Percentiles rank a stretch among this genome's conserved stretches.
Conservation (phyloP, 441 rosid genomes). For the Arabidopsis hybrid region DNA sequence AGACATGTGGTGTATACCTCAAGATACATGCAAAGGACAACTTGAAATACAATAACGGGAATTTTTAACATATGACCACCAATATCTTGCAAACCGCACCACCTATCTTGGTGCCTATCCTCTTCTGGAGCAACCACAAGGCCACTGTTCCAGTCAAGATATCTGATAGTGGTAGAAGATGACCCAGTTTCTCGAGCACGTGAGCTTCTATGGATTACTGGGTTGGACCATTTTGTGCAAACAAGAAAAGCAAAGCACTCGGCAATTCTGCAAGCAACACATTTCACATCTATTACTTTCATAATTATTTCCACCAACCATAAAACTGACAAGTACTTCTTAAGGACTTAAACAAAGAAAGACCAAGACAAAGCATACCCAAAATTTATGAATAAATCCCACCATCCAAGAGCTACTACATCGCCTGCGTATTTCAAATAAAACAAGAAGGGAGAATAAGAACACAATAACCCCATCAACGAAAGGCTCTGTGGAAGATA, state of each 20-base stretch:
- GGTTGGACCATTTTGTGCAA: conserved; percentile 98
- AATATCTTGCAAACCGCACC: conserved; percentile 87
- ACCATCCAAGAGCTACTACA: conserved; percentile 89
- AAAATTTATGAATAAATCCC: conserved; percentile 96
- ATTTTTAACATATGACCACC: conserved; percentile 96
- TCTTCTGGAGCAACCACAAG: conserved; percentile 72
- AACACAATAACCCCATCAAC: conserved; percentile 15
- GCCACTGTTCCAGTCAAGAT: conserved; percentile 96
- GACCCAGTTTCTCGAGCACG: conserved; percentile 64
- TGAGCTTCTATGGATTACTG: conserved; percentile 80
- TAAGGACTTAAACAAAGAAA: conserved; percentile 30
- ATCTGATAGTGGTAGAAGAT: conserved; percentile 70
- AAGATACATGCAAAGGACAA: conserved; percentile 88
- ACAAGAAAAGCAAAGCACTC: conserved; percentile 97
- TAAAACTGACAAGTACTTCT: conserved; percentile 2
- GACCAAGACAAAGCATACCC: conserved; percentile 57
- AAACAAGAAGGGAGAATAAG: conserved; percentile 25
- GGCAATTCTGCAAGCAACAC: conserved; percentile 66
- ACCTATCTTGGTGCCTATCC: conserved; percentile 60
- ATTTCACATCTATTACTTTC: conserved; percentile 34
- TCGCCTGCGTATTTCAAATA: conserved; percentile 59
- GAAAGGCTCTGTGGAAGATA: not conserved
- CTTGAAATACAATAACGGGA: conserved; percentile 86
- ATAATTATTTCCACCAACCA: conserved; percentile 11
- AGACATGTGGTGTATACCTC: conserved; percentile 62